Evolutionary conservation across 2,329 filamentous ascomycete species (phyloP).

Genomic region (Incumbomyces lentus): DNA sequence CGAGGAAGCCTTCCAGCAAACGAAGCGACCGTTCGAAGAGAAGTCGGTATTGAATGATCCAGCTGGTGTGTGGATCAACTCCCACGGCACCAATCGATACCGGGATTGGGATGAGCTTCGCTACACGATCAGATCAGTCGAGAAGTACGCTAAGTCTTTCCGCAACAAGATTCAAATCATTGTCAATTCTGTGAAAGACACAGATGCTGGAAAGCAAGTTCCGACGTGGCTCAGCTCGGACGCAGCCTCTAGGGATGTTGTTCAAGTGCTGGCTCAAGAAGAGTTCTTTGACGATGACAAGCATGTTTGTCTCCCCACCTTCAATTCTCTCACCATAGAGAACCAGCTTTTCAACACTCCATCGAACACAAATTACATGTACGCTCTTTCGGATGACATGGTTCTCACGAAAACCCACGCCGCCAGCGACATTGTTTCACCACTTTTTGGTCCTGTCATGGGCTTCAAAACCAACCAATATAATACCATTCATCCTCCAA

Average conservation of each 20-base stretch:
- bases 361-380: slow-evolving; percentile 12
- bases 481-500: slow-evolving; percentile 12
- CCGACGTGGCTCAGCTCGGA: slow-evolving; percentile 14
- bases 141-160: slow-evolving; percentile 12
- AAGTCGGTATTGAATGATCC: slow-evolving; percentile 13
- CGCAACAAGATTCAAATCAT: slow-evolving; percentile 15
- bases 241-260: slow-evolving; percentile 6
- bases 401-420: slow-evolving; percentile 11
- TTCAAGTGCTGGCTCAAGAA: slow-evolving; percentile 14
- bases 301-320: slow-evolving; percentile 13
- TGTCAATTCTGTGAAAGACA: slow-evolving; percentile 13
- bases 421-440: slow-evolving; percentile 13
- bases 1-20: slow-evolving; percentile 12
- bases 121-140: slow-evolving; percentile 13
- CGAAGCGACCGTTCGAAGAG: slow-evolving; percentile 10
- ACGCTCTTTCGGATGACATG: slow-evolving; percentile 17
- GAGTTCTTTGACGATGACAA: slow-evolving; percentile 14
- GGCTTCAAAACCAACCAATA: slow-evolving; percentile 16
- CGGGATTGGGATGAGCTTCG: slow-evolving; percentile 16
- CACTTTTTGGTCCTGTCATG: slow-evolving; percentile 14
- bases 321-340: slow-evolving; percentile 16
- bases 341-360: slow-evolving; percentile 16
- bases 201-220: slow-evolving; percentile 9
- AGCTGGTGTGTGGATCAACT: slow-evolving; percentile 14
- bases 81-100: slow-evolving; percentile 14